Percentiles rank a stretch among this genome's conserved stretches.
Conservation (phyloP, 2,329 filamentous ascomycete species). For the Colletotrichum incanum region DNA sequence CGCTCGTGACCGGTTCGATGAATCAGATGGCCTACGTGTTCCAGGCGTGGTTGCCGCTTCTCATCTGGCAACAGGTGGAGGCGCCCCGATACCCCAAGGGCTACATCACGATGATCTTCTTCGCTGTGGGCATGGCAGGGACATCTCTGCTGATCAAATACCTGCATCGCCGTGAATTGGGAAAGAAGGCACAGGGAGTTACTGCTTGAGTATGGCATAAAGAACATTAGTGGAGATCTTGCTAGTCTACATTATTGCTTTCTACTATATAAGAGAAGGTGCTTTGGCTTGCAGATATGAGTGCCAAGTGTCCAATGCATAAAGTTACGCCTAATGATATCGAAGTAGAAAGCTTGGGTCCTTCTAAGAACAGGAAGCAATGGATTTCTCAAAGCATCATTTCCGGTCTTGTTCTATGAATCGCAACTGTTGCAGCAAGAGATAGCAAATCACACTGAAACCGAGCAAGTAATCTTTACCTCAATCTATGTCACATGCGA, state of each 20-base stretch:
- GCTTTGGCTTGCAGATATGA: too few relatives aligned
- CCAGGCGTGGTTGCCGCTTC: conserved; percentile 78
- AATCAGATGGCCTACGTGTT: conserved; percentile 80
- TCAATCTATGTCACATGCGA: not conserved
- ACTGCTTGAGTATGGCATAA: conserved; percentile 9
- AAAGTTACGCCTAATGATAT: too few relatives aligned
- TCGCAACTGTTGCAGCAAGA: not conserved
- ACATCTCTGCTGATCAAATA: conserved; percentile 64
- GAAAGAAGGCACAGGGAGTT: not conserved
- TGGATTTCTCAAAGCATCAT: too few relatives aligned
- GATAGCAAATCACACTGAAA: not conserved
- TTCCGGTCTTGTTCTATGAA: too few relatives aligned
- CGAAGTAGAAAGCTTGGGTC: too few relatives aligned
- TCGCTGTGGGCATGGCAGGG: conserved; percentile 65
- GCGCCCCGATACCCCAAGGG: conserved; percentile 74
- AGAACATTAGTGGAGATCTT: not conserved
- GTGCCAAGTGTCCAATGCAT: too few relatives aligned
- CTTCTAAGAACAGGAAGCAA: too few relatives aligned
- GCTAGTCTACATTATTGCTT: too few relatives aligned
- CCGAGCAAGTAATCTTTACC: not conserved
- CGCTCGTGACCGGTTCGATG: conserved; percentile 76
- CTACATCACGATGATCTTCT: conserved; percentile 68
- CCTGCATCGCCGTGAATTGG: conserved; percentile 61
- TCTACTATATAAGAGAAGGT: not conserved
- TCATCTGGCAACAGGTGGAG: conserved; percentile 77